Evolutionary conservation across 768 basidiomycete species (phyloP), one percentile per base, ranked within the genome.

Genomic region (Agrocybe praecox): DNA sequence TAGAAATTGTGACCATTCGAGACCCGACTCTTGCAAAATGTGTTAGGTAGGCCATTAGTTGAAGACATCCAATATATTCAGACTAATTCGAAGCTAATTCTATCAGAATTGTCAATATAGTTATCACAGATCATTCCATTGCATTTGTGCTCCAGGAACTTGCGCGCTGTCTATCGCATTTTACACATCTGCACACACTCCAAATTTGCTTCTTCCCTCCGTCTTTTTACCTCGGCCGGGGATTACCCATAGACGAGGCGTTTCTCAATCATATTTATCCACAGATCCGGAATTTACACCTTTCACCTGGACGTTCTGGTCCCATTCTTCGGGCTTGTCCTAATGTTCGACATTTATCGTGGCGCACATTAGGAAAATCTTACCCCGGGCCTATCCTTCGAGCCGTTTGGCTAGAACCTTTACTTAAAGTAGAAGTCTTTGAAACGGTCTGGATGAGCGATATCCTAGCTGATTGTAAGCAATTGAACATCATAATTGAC

Each of bases 1-100:
- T 66, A 1, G 68, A 71, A 52, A 64, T 64, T 40, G 65, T 67
- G 10, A 69, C 68, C 0, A 48, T 67, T 9, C 63, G 64, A 10
- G 58, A 66, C 32, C 65, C 66, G 10, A 49, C 53, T 6, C 59
- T 68, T 1, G 63, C 65, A 2, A 17, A 49, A 26, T 50, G 65
- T 42, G 69, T 70, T 15, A 48, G 48, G 57, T 58, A 9, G 17
- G 52, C 49, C 14, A 2, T 11, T n/a, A 11, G 4, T 47, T 6
- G 6, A 40, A 15, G 6, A 40, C 36, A 40, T 34, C 15, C 15
- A 34, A 8, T 34, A 15, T 8, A 7, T 8, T 7, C 33, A 34
- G 7, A 7, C 33, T 15, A 15, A 34, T 15, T 34, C 15, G 15
- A 7, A 34, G 15, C 8, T 34, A n/a, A n/a, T 34, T 5, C 36